A percentile compares a stretch with the other conserved stretches of the same genome.
phyloP scores from a whole-genome alignment of 169 alveolate genomes.

The Blepharisma undulans region DNA sequence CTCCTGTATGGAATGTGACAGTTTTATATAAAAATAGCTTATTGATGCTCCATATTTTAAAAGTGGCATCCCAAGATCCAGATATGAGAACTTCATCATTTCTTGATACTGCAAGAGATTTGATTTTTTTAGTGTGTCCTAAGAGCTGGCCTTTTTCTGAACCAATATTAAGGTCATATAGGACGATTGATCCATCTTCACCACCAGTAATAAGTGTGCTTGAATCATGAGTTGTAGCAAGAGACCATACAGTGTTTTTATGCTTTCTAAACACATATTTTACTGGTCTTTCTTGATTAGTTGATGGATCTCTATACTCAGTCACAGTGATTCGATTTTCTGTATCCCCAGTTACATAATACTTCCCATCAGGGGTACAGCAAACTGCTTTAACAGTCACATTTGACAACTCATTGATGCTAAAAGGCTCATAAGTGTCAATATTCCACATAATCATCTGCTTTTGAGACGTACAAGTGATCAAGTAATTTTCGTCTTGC shows the following conservation, averaged over 20 bases:
- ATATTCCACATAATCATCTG: neutral
- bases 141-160: neutral
- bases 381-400: neutral
- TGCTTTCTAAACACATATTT: neutral
- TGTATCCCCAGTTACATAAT: neutral
- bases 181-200: neutral
- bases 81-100: neutral
- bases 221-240: neutral
- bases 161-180: neutral
- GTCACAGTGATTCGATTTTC: neutral
- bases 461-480: neutral
- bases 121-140: neutral
- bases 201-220: neutral
- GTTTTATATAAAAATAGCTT: neutral
- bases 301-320: neutral
- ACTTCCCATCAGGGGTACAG: neutral
- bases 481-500: neutral
- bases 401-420: neutral
- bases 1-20: neutral
- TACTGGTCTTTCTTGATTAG: neutral
- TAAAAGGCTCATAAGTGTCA: neutral
- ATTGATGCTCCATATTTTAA: slow-evolving; percentile 10
- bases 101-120: neutral
- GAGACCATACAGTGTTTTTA: neutral
- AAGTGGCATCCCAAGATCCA: neutral